Evolutionary conservation across 2,329 filamentous ascomycete species (phyloP), one percentile per base, ranked within the genome.

Genomic region (Phyllachora maydis): DNA sequence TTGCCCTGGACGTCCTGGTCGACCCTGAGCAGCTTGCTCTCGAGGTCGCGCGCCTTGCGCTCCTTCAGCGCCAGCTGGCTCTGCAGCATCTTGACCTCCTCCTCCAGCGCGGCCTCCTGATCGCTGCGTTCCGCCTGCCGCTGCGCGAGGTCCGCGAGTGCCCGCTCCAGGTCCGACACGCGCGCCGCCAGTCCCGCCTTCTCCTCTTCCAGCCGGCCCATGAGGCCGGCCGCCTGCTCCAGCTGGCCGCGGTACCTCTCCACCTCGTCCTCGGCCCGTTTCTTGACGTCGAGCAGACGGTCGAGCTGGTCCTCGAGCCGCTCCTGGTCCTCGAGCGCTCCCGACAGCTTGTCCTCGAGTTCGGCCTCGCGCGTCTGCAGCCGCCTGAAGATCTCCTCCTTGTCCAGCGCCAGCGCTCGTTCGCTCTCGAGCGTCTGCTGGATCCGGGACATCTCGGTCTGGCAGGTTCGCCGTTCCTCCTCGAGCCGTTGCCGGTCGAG

Each of bases 361-460:
- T 98, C 85, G 8, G 70, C 63, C 47, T 98, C 88, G n/a, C 88
- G 75, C 25, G 73, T 55, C 41, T 93, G 88, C 12, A 98, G 58
- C n/a, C 90, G 69, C 42, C 85, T 90, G 57, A 95, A 98, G 29
- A 99, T 98, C 39, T 98, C 88, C 42, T 99, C 90, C 44, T 98
- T 98, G 48, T 99, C 88, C 4, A 98, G 55, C 1, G 88, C 88
- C 19, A 98, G 59, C n/a, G 85, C 79, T 23, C 88, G 70, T 47
- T 98, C 90, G 34, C 83, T 92, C 45, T 98, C 90, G 2, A 99
- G 59, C 0, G 79, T 91, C 37, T 95, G 81, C 42, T 93, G 83
- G 22, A 95, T 78, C 16, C 77, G 71, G 34, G 83, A 66, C 38
- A 93, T 74, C 39, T 98, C 88, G 9, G 72, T 59, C 35, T 95